Conservation (phyloP, 2,329 filamentous ascomycete species). For the Epichloe sylvatica region DNA sequence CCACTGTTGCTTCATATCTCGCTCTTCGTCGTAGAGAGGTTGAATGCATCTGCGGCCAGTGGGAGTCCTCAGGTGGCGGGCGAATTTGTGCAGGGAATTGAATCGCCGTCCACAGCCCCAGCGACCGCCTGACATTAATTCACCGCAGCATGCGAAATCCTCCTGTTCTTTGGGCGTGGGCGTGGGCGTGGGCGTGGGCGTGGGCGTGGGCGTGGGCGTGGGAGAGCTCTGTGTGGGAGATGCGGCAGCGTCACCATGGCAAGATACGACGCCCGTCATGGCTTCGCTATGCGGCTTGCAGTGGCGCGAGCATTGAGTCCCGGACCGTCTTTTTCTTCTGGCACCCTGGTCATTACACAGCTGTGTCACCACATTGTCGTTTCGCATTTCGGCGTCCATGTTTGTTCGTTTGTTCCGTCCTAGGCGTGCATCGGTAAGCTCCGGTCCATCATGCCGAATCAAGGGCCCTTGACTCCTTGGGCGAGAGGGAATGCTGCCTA, state of each 20-base stretch:
- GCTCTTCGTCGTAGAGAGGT: conserved; percentile 4
- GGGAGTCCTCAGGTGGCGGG: background rate
- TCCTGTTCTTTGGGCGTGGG: background rate
- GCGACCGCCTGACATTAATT: background rate
- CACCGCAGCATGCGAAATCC: background rate
- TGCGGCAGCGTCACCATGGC: background rate
- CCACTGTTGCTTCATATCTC: background rate
- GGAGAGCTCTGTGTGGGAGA: background rate
- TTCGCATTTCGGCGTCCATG: background rate
- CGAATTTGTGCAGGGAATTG: background rate
- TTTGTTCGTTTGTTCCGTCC: background rate
- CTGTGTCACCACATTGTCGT: background rate
- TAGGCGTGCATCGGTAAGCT: background rate
- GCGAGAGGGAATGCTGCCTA: background rate
- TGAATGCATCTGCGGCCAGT: conserved; percentile 4
- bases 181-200: too few relatives aligned
- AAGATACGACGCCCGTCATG: background rate
- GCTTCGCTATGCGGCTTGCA: background rate
- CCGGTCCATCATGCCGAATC: too few relatives aligned
- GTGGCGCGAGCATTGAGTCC: background rate
- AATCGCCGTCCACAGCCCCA: conserved; percentile 4
- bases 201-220: background rate
- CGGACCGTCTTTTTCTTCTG: background rate
- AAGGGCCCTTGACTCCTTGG: background rate
- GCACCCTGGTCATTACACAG: background rate